Conservation (phyloP, 2,329 filamentous ascomycete species). For the Tricladium varicosporioides region DNA sequence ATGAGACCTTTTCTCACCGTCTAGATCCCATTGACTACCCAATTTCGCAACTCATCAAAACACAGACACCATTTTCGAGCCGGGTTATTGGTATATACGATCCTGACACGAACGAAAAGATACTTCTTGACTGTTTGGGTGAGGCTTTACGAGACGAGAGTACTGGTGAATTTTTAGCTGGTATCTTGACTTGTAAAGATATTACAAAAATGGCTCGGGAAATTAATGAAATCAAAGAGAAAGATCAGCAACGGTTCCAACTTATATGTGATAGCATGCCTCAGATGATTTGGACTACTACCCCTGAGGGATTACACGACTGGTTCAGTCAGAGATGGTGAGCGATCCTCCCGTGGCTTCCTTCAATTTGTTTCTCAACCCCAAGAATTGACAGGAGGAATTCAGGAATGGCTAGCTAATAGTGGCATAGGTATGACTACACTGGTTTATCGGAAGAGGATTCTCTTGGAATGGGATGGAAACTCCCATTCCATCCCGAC, state of each 20-base stretch:
- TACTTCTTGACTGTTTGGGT: constrained; percentile 64
- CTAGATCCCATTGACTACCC: constrained; percentile 62
- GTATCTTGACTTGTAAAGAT: constrained; percentile 69
- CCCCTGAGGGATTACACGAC: constrained; percentile 62
- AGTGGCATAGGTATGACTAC: constrained; percentile 56
- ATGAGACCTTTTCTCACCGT: constrained; percentile 61
- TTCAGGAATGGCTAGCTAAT: no score
- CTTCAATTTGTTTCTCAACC: no score
- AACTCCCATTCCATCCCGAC: constrained; percentile 65
- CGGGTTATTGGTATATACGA: constrained; percentile 64
- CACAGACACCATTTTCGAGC: constrained; percentile 56
- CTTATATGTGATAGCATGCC: constrained; percentile 74
- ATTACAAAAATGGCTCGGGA: constrained; percentile 68
- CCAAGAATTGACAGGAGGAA: no score
- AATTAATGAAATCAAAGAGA: constrained; percentile 66
- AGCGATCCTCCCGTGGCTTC: neutral
- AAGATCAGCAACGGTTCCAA: constrained; percentile 72
- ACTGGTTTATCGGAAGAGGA: constrained; percentile 64
- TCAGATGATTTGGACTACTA: constrained; percentile 72
- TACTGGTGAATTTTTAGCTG: constrained; percentile 71
- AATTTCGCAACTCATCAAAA: constrained; percentile 61
- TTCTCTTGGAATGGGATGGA: constrained; percentile 62
- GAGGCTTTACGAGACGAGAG: constrained; percentile 65
- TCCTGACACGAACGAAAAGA: constrained; percentile 46
- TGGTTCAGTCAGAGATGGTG: constrained; percentile 74